These are phyloP conservation scores for Penicillium sp. DNA, from an alignment of 2,329 filamentous ascomycete species.

Conservation along the genomic window DNA sequence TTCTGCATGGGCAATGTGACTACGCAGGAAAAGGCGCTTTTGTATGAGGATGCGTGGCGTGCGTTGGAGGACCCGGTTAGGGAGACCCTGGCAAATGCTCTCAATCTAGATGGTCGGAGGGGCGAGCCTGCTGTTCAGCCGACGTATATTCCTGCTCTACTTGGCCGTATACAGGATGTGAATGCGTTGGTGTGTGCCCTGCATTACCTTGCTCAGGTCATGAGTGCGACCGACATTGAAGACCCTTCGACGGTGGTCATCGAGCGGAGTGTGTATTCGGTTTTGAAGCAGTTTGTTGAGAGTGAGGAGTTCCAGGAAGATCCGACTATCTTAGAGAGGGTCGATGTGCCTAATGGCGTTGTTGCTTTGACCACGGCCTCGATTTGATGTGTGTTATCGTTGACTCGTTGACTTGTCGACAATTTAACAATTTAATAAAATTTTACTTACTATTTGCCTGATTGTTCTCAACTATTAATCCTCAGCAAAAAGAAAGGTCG, in stretches of 20 bases:
- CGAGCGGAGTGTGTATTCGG: constrained; percentile 15
- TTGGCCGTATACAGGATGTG: constrained; percentile 4
- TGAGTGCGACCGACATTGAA: constrained; percentile 1
- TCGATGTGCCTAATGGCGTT: constrained; percentile 14
- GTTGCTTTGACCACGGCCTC: background rate
- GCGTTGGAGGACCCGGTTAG: constrained; percentile 4
- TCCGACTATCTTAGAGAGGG: constrained; percentile 12
- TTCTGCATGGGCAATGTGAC: constrained; percentile 19
- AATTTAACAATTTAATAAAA: background rate
- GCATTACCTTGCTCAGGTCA: constrained; percentile 12
- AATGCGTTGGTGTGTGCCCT: constrained; percentile 3
- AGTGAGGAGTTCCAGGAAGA: constrained; percentile 12
- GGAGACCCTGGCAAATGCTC: constrained; percentile 1
- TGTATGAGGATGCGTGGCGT: constrained; percentile 13
- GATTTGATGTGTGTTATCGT: background rate
- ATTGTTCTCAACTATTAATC: too few relatives aligned
- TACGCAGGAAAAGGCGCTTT: constrained; percentile 6
- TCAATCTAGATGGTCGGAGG: constrained; percentile 16
- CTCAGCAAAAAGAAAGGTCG: too few relatives aligned
- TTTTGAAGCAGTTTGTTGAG: constrained; percentile 14
- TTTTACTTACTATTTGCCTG: background rate
- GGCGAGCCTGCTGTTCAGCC: constrained; percentile 16
- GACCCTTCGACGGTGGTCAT: constrained; percentile 15
- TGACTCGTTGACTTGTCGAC: background rate
- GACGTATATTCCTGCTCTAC: constrained; percentile 18